Evolutionary conservation across 2,329 filamentous ascomycete genomes (phyloP).

Genomic region (Aspergillus ruber): DNA sequence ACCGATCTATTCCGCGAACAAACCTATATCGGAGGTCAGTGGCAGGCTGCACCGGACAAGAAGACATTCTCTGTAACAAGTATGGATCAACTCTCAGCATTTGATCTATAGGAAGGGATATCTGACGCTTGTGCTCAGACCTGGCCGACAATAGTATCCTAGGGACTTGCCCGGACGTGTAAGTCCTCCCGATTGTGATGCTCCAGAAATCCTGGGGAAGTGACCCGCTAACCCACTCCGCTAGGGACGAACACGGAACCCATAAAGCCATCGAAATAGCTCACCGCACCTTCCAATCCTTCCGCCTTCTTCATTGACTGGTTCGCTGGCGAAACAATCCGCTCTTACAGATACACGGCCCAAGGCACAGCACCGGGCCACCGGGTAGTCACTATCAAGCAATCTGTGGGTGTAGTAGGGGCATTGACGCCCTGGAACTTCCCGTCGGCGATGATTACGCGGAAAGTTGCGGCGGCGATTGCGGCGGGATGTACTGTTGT

Average conservation of each 20-base stretch:
- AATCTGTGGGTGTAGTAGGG: background rate
- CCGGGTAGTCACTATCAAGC: background rate
- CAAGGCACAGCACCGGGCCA: background rate
- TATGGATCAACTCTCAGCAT: background rate
- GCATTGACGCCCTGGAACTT: background rate
- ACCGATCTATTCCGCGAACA: background rate
- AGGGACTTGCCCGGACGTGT: background rate
- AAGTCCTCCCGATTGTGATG: background rate
- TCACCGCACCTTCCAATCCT: background rate
- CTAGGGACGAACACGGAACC: background rate
- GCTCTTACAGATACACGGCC: background rate
- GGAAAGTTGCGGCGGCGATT: background rate
- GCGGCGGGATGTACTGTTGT: background rate
- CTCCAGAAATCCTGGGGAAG: background rate
- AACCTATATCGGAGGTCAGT: background rate
- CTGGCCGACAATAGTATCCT: background rate
- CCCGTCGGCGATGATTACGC: background rate
- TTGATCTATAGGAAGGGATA: no score
- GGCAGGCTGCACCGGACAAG: background rate
- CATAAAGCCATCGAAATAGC: background rate
- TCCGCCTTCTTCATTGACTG: background rate
- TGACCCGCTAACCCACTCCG: background rate
- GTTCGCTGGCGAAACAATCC: background rate
- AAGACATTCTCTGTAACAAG: background rate
- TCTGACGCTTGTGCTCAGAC: background rate